Evolutionary conservation across 768 basidiomycete genomes (phyloP).

Genomic region (Boletus subparvulus): DNA sequence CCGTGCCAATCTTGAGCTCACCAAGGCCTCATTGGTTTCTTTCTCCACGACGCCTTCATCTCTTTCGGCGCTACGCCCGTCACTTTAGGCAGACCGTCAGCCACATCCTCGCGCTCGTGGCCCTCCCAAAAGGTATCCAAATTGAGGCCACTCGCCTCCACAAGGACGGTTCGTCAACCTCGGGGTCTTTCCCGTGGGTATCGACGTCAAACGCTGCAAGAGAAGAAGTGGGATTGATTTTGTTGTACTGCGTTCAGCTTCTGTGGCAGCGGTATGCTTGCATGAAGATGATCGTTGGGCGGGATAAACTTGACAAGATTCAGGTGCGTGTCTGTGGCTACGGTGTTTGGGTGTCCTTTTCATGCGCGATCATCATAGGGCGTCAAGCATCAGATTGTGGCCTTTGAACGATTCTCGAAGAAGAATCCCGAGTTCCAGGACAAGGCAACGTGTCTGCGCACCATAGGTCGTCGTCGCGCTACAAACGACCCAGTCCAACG

Average conservation of each 20-base stretch:
- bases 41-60: constrained; percentile 96
- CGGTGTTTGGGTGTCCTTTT: not conserved
- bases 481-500: constrained; percentile 76
- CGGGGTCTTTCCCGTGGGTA: constrained; percentile 89
- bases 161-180: constrained; percentile 75
- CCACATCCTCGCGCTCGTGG: constrained; percentile 77
- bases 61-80: constrained; percentile 75
- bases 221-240: constrained; percentile 53
- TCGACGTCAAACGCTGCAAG: constrained; percentile 69
- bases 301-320: too few relatives aligned
- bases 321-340: not conserved
- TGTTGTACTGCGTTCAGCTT: not conserved
- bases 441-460: too few relatives aligned
- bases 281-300: too few relatives aligned
- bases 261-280: too few relatives aligned
- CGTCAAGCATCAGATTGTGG: constrained; percentile 77
- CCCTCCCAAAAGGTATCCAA: constrained; percentile 81
- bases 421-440: too few relatives aligned
- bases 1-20: constrained; percentile 51
- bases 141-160: constrained; percentile 58
- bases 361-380: constrained; percentile 39
- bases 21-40: constrained; percentile 65
- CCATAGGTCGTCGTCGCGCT: constrained; percentile 52
- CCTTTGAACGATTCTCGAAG: constrained; percentile 73
- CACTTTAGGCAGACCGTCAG: constrained; percentile 85